These are phyloP conservation scores for Apiospora pterosperma DNA, from an alignment of 2,329 filamentous ascomycete genomes.

Conservation along the genomic window DNA sequence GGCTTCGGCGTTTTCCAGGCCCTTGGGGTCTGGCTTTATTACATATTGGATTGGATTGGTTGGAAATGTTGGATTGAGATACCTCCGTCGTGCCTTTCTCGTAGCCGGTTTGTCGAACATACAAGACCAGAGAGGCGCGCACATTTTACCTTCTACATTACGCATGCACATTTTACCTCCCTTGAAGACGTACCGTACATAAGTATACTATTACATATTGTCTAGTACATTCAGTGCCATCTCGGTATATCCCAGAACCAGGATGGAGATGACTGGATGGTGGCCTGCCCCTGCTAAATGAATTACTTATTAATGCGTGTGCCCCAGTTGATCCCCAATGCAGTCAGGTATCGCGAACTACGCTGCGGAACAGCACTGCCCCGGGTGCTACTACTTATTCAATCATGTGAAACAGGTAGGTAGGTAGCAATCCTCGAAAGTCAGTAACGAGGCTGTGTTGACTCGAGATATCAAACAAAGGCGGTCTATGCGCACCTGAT, in stretches of 20 bases:
- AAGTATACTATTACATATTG: background rate
- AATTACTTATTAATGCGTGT: background rate
- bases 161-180: background rate
- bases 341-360: background rate
- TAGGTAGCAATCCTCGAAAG: background rate
- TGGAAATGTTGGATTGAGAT: conserved; percentile 1
- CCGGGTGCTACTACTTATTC: background rate
- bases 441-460: background rate
- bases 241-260: background rate
- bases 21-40: background rate
- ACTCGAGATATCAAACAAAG: background rate
- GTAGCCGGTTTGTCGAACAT: background rate
- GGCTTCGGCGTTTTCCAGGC: background rate
- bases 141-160: background rate
- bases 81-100: background rate
- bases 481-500: background rate
- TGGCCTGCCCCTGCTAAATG: too few species aligned
- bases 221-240: background rate
- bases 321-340: background rate
- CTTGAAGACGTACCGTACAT: background rate
- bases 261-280: background rate
- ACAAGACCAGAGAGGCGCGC: background rate
- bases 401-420: background rate
- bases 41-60: conserved; percentile 1
- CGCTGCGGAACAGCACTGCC: background rate